Base-by-base conservation (phyloP, 139 green algal species). In the Deuterostichococcus epilithicus region DNA sequence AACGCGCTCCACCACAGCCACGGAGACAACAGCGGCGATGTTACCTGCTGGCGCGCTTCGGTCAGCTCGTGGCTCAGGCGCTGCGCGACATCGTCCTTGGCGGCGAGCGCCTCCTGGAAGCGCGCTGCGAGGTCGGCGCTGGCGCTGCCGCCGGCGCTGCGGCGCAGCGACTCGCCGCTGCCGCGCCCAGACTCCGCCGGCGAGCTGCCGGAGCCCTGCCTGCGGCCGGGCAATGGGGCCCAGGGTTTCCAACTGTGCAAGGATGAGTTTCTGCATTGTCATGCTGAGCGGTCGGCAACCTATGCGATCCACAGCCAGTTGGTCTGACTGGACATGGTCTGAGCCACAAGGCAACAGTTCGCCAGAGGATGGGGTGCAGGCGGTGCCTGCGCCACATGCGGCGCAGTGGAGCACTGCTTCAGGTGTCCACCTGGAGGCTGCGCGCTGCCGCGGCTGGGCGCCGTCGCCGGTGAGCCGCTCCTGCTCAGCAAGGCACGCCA, bases 31-130 rank as follows among this genome's bases (percentile, higher is more conserved):
- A 3, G 68, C 33, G 1, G 22, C 33, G 2, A 87, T 84, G 30
- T 72, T 0, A 68, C 68, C 33, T 82, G 73, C 23, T 71, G 44
- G 15, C 70, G 74, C 0, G 80, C 58, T 0, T 39, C 37, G 1
- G 26, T 26, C 72, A 80, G 72, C 65, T 82, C 79, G 0, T 39
- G 42, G 44, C 85, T 72, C 70, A 90, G 81, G 37, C 69, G 63
- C 0, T 30, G 25, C 28, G 80, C 76, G 13, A 91, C 47, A 34
- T 79, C 78, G 38, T 92, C 87, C 77, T 90, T 90, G 52, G 86
- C 86, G 6, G 68, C 76, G n/a, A 92, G n/a, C 6, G 88, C 88
- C 10, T 60, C 72, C 75, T 88, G 83, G 38, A 87, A 82, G 28
- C 76, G 74, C 65, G 70, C 60, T 30, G 28, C 68, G 3, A 78